Evolutionary conservation across 139 green algal genomes (phyloP).

Genomic region (Micractinium conductrix): DNA sequence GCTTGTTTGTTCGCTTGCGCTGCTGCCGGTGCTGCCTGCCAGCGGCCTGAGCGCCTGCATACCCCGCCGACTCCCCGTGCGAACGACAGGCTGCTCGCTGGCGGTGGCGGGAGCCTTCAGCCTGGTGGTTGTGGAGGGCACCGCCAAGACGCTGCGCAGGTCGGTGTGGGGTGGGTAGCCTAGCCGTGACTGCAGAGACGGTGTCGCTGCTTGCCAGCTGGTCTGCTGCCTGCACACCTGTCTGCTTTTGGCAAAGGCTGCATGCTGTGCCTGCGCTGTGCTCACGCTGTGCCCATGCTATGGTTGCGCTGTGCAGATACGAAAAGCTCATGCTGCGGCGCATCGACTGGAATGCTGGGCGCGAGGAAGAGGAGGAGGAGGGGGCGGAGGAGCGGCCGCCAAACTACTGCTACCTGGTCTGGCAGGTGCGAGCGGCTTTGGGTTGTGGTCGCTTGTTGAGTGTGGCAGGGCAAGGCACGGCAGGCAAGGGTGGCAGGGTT

Average conservation of each 20-base stretch:
- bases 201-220: too few species aligned
- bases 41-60: too few species aligned
- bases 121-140: constrained; percentile 90
- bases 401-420: constrained; percentile 71
- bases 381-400: neutral
- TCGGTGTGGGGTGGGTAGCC: too few species aligned
- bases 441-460: neutral
- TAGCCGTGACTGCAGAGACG: too few species aligned
- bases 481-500: neutral
- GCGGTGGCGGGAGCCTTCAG: constrained; percentile 47
- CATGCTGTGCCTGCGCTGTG: too few species aligned
- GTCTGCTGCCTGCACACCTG: too few species aligned
- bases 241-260: too few species aligned
- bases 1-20: too few species aligned
- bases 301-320: constrained; percentile 65
- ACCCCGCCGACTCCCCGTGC: too few species aligned
- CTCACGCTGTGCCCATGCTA: too few species aligned
- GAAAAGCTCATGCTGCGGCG: constrained; percentile 94
- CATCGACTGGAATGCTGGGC: constrained; percentile 87
- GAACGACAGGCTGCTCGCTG: neutral
- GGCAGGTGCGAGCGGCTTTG: constrained; percentile 21
- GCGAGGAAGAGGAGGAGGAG: constrained; percentile 47
- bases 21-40: constrained; percentile 39
- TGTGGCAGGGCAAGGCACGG: neutral
- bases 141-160: constrained; percentile 64